Evolutionary conservation across 495 filamentous ascomycete genomes (phyloP), one percentile per base, ranked within the genome.

Genomic region (Penicillium cosmopolitanum): DNA sequence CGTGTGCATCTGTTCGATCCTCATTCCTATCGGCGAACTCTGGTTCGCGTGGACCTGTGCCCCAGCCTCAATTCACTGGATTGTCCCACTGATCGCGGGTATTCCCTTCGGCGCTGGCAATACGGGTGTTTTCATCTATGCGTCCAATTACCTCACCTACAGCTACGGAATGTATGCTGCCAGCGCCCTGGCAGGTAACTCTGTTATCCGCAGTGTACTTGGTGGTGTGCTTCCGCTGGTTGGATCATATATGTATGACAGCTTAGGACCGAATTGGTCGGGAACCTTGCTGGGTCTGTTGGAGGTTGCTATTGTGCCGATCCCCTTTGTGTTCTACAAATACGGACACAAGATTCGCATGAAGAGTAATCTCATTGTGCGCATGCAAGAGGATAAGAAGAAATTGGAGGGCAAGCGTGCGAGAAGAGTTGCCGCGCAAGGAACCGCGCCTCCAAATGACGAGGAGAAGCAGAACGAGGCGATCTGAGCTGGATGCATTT

Each of bases 11-110:
- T 90, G 87, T 13, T 80, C 88, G 0, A 64, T 92, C 4, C 71
- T 90, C 0, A 84, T 86, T 0, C 87, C 92, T 0, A 73, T 88
- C 35, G 90, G 90, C 51, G 86, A 93, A 70, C 77, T 96, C 5
- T 84, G 83, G 73, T 96, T 96, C 66, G 83, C 86, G 25, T 93
- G 90, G 91, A 96, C 92, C 0, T 90, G 87, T 53, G 80, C 85
- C 0, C 89, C 90, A 0, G 77, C 78, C 0, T 80, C 84, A 4
- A 90, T 93, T 34, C 91, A 88, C 68, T 91, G 89, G 86, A 82
- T 88, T 42, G 76, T 84, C 50, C 89, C 91, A 16, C 87, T 95
- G 62, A 71, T 89, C 5, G 87, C 89, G 5, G 91, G 91, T 19
- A 80, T 96, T 7, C 88, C 89, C 6, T 96, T 94, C 66, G 90